Evolutionary conservation across 192 early-diverging fungal species (phyloP), one percentile per base, ranked within the genome.

Genomic region (Entophlyctis luteolus): DNA sequence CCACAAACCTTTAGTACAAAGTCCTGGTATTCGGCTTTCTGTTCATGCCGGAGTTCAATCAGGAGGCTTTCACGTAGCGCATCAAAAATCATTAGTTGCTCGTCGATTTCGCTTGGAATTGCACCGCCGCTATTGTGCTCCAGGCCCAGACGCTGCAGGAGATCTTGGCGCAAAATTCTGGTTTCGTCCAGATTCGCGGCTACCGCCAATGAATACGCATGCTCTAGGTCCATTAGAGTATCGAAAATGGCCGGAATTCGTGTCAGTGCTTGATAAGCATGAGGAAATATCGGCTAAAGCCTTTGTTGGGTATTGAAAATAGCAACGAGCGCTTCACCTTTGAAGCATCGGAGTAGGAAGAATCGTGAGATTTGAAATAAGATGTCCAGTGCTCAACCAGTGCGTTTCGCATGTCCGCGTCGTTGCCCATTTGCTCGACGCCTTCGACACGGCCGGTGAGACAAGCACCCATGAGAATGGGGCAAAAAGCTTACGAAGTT

Each of bases 1-100:
- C 32, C 32, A 49, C 62, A 67, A 16, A 77, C 68, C 38, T 77
- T 73, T 14, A 59, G 50, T 1, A 77, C 73, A 55, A 77, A 75
- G 31, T 70, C 72, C 16, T 56, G 37, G 39, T 75, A 77, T 39
- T 77, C 76, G 14, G 29, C 12, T 34, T 39, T 49, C 60, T 77
- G 76, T 18, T 29, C 25, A 4, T 4, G 8, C 32, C 76, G 48
- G 6, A 77, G n/a, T 2, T 36, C 50, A 2, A 66, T 39, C 2
- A 77, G 32, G 25, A 77, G 36, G 46, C 63, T 71, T 48, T 58
- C 70, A 28, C 39, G 23, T 31, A 68, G 71, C n/a, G 72, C 73
- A 8, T 72, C 45, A 20, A 75, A 60, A 6, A 75, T 55, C 38
- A 67, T 58, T 6, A 67, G 20, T 22, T 77, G 67, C 49, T 75